Evolutionary conservation across 352 stramenopile genomes (phyloP).

Genomic region (Stramenopiles sp.): DNA sequence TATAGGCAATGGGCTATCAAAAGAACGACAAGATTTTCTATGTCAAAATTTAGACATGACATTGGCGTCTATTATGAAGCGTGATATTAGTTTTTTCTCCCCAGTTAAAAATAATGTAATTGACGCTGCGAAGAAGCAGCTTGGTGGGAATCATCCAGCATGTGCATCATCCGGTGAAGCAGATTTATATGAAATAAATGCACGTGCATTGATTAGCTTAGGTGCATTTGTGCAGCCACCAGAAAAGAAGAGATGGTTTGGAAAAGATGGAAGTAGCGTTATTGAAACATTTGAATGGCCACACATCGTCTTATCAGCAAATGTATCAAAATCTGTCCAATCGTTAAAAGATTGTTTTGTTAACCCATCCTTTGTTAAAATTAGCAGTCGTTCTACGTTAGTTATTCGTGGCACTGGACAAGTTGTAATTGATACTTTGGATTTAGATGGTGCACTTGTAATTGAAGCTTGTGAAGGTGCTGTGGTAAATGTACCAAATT

Average conservation of each 20-base stretch:
- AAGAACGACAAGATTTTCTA: too few species aligned
- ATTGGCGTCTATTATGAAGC: slow-evolving; percentile 22
- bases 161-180: slow-evolving; percentile 40
- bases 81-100: slow-evolving; percentile 51
- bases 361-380: slow-evolving; percentile 31
- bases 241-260: slow-evolving; percentile 22
- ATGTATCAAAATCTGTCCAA: slow-evolving; percentile 25
- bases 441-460: slow-evolving; percentile 43
- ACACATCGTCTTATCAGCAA: slow-evolving; percentile 28
- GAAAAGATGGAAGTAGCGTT: too few species aligned
- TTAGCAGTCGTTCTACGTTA: slow-evolving; percentile 35
- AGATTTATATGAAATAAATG: slow-evolving; percentile 34
- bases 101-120: slow-evolving; percentile 38
- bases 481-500: slow-evolving; percentile 28
- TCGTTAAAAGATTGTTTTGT: slow-evolving; percentile 40
- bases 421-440: slow-evolving; percentile 39
- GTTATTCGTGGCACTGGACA: slow-evolving; percentile 37
- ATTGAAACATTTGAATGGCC: slow-evolving; percentile 30
- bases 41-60: too few species aligned
- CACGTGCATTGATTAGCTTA: slow-evolving; percentile 23
- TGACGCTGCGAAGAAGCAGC: slow-evolving; percentile 32
- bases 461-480: slow-evolving; percentile 34
- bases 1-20: too few species aligned
- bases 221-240: slow-evolving; percentile 18
- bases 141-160: slow-evolving; percentile 37